Percentiles rank a stretch among this genome's conserved stretches.
These are phyloP conservation scores for Wickerhamomyces subpelliculosus DNA, from an alignment of 805 yeast species.

Conservation along the genomic window DNA sequence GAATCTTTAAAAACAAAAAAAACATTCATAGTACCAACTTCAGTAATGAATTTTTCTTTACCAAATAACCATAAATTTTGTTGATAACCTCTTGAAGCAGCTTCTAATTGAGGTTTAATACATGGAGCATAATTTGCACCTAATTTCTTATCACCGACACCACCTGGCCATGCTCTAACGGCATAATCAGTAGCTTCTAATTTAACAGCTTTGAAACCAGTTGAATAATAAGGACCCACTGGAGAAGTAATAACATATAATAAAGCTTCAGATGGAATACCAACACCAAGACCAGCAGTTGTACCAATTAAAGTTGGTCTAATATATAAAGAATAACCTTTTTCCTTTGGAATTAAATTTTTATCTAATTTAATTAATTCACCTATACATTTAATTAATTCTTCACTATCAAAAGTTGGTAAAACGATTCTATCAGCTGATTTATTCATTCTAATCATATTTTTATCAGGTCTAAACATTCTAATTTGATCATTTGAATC, in stretches of 20 bases:
- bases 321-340: constrained; percentile 86
- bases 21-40: constrained; percentile 97
- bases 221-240: constrained; percentile 92
- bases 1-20: constrained; percentile 78
- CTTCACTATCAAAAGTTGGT: constrained; percentile 79
- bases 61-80: constrained; percentile 97
- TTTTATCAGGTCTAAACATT: constrained; percentile 85
- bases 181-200: constrained; percentile 95
- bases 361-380: constrained; percentile 70
- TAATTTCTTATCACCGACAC: constrained; percentile 91
- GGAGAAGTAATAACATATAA: constrained; percentile 88
- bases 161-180: constrained; percentile 99
- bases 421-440: constrained; percentile 86
- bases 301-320: constrained; percentile 97
- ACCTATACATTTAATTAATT: constrained; percentile 67
- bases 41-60: constrained; percentile 80
- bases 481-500: constrained; percentile 59
- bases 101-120: constrained; percentile 82
- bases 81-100: constrained; percentile 87
- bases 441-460: constrained; percentile 85
- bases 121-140: constrained; percentile 99
- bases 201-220: constrained; percentile 93
- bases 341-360: constrained; percentile 73
- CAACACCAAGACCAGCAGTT: constrained; percentile 80
- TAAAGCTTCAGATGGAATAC: constrained; percentile 73